These are phyloP conservation scores for Fusarium devonianum DNA, from an alignment of 2,329 filamentous ascomycete species.

Conservation along the genomic window DNA sequence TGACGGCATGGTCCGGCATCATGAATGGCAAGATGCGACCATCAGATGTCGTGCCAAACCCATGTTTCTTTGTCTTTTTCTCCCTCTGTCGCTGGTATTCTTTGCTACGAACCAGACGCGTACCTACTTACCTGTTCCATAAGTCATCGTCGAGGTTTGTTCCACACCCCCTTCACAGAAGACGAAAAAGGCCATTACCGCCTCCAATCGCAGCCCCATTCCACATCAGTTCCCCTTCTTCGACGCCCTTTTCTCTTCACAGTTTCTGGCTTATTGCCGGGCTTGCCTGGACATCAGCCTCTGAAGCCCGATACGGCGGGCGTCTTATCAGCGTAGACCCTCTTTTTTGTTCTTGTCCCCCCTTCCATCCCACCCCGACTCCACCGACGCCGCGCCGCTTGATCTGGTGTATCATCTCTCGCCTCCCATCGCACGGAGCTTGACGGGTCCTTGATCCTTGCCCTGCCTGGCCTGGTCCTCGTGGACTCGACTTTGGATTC, in stretches of 20 bases:
- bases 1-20: slow-evolving; percentile 9
- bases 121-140: slow-evolving; percentile 9
- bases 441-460: slow-evolving; percentile 26
- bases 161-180: slow-evolving; percentile 22
- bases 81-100: slow-evolving; percentile 4
- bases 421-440: slow-evolving; percentile 31
- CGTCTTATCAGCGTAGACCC: slow-evolving; percentile 42
- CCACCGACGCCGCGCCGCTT: slow-evolving; percentile 37
- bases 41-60: slow-evolving; percentile 32
- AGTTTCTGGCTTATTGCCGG: slow-evolving; percentile 17
- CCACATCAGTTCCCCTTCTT: slow-evolving; percentile 10
- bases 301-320: slow-evolving; percentile 29
- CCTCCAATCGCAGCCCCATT: slow-evolving; percentile 25
- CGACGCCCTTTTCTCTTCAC: slow-evolving; percentile 8
- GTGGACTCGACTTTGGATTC: slow-evolving; percentile 30
- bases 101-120: no score
- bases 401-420: slow-evolving; percentile 38
- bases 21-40: slow-evolving; percentile 29
- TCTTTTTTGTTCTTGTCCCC: slow-evolving; percentile 41
- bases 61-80: slow-evolving; percentile 6
- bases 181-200: slow-evolving; percentile 28
- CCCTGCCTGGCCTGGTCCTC: slow-evolving; percentile 30
- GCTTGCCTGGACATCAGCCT: slow-evolving; percentile 21
- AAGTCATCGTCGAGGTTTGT: slow-evolving; percentile 5
- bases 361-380: slow-evolving; percentile 29